A percentile compares a stretch with the other conserved stretches of the same genome.
phyloP scores from a whole-genome alignment of 2,329 filamentous ascomycete genomes.

The Atkinsonella hypoxylon region DNA sequence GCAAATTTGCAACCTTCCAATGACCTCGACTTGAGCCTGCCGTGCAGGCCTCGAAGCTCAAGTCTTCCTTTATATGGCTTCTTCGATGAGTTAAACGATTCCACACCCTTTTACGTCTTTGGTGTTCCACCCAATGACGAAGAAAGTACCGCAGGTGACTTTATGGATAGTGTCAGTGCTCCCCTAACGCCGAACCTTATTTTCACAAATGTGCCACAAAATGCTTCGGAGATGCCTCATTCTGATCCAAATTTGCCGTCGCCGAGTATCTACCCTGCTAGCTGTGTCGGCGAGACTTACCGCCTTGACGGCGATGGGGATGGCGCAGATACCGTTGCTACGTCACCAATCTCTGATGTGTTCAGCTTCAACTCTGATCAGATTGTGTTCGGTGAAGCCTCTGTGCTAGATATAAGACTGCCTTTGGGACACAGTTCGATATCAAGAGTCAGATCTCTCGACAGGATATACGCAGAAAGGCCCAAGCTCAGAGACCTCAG shows the following conservation, averaged over 20 bases:
- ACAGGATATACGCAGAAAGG: slow-evolving; percentile 19
- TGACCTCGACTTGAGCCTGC: slow-evolving; percentile 34
- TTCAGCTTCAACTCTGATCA: slow-evolving; percentile 24
- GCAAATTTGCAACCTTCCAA: slow-evolving; percentile 38
- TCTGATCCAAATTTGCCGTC: slow-evolving; percentile 13
- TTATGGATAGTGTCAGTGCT: slow-evolving; percentile 7
- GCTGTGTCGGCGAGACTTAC: slow-evolving; percentile 24
- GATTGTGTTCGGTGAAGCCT: slow-evolving; percentile 28
- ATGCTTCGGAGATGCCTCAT: not conserved
- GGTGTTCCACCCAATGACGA: slow-evolving; percentile 21
- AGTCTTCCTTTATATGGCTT: slow-evolving; percentile 37
- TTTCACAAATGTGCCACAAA: slow-evolving; percentile 18
- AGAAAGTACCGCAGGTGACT: slow-evolving; percentile 11
- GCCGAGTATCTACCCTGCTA: slow-evolving; percentile 15
- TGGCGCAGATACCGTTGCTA: slow-evolving; percentile 12
- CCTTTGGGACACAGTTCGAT: slow-evolving; percentile 15
- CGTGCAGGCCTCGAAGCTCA: slow-evolving; percentile 31
- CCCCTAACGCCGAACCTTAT: slow-evolving; percentile 16
- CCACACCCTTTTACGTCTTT: slow-evolving; percentile 37
- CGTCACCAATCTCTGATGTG: slow-evolving; percentile 22
- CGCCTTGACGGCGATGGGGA: slow-evolving; percentile 10
- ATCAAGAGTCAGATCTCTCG: slow-evolving; percentile 25
- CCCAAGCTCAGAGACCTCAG: slow-evolving; percentile 21
- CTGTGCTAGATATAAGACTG: slow-evolving; percentile 24
- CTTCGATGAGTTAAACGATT: slow-evolving; percentile 29